These are phyloP conservation scores for Epichloe baconii DNA, from an alignment of 2,329 filamentous ascomycete species.

Conservation along the genomic window DNA sequence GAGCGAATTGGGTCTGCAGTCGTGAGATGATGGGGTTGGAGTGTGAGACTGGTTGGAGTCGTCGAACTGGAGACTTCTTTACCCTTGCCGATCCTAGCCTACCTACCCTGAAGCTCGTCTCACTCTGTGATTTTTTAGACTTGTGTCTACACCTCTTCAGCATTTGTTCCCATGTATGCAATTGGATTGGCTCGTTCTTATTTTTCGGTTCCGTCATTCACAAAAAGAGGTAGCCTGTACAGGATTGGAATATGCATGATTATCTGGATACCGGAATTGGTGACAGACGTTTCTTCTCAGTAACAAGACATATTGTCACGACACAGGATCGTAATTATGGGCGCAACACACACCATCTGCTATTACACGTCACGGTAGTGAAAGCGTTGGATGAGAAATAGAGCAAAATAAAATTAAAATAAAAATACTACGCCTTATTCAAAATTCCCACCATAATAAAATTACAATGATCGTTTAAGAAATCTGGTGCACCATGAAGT, in stretches of 20 bases:
- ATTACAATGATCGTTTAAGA: constrained; percentile 3
- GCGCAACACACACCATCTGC: too few relatives aligned
- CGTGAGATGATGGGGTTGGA: background rate
- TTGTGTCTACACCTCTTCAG: background rate
- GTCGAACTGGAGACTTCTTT: background rate
- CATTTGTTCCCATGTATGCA: too few relatives aligned
- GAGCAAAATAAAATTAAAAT: background rate
- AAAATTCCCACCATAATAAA: background rate
- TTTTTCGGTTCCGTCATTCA: too few relatives aligned
- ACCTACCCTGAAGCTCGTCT: background rate
- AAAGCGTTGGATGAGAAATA: background rate
- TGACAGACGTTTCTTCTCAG: too few relatives aligned
- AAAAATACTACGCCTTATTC: background rate
- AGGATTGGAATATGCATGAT: too few relatives aligned
- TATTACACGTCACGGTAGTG: too few relatives aligned
- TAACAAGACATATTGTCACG: too few relatives aligned
- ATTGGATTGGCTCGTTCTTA: too few relatives aligned
- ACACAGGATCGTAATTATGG: too few relatives aligned
- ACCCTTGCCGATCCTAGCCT: background rate
- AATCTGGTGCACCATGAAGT: constrained; percentile 24
- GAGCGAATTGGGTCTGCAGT: background rate
- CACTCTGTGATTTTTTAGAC: background rate
- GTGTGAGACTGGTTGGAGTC: background rate
- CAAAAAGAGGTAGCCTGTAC: too few relatives aligned
- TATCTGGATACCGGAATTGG: too few relatives aligned